Base-by-base conservation (phyloP, 2,329 filamentous ascomycete species). In the Aspergillus udagawae region DNA sequence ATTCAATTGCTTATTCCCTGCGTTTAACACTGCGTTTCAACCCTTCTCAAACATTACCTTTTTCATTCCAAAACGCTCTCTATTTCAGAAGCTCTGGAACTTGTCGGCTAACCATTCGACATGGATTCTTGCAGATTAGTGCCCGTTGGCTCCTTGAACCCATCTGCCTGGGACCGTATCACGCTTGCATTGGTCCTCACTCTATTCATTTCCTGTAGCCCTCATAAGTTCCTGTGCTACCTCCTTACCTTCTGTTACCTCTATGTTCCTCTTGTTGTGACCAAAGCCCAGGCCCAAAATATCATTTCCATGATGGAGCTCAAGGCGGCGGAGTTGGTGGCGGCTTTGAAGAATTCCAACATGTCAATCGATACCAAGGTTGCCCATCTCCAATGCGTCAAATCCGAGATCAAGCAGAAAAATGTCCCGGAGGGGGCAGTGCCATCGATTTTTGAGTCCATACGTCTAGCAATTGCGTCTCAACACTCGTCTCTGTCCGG, bases 391-490 rank as follows among this genome's bases (percentile, higher is more conserved):
- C 90, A 86, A 58, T 82, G 80, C 67, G 80, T 92, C 75, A 96
- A 96, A 77, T 92, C 90, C 47, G 85, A 86, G 72, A 96, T 96
- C 80, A 96, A 96, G 75, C 92, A 96, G 75, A 88, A 90, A 72
- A 92, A 92, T 78, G 90, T 96, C 49, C 91, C 91, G 59, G 91
- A 95, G 35, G 63, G 65, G 44, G 83, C 83, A 67, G 83, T 95
- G 65, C 77, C 85, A 27, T 80, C 85, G 57, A 85, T 96, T 62
- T 95, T 96, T 75, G 91, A 97, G 60, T 90, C 88, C 62, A 81
- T 95, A 67, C 88, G 88, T 61, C 78, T 86, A 53, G 89, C 91
- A 59, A 88, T 93, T 63, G 79, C 82, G 54, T 90, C 90, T 45
- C 87, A 90, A 66, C 89, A 95, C 68, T 87, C 87, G 47, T 84